Conservation (phyloP, 768 basidiomycete species). For the Macrolepiota dolichaula region DNA sequence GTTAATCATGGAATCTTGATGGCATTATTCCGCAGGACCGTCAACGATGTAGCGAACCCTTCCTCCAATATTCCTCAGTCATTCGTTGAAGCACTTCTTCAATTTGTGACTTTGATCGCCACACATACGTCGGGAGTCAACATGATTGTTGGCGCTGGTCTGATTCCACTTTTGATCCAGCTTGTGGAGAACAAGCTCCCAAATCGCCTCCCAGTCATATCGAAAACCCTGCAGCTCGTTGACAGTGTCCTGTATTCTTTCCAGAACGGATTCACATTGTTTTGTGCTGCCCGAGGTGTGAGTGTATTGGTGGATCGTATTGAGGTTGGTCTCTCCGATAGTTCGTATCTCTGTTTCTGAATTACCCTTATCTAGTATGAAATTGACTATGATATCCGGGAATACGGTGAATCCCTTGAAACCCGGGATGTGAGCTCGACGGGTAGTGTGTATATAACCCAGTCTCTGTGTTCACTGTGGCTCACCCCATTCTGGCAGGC, state of each 20-base stretch:
- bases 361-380: slow-evolving; percentile 46
- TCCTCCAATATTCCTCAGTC: slow-evolving; percentile 67
- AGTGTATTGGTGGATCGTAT: slow-evolving; percentile 83
- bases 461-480: neutral
- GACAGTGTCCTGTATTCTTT: slow-evolving; percentile 92
- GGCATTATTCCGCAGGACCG: slow-evolving; percentile 81
- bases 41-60: slow-evolving; percentile 64
- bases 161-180: slow-evolving; percentile 87
- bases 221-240: slow-evolving; percentile 88
- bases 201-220: slow-evolving; percentile 69
- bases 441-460: slow-evolving; percentile 16
- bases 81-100: slow-evolving; percentile 80
- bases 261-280: slow-evolving; percentile 82
- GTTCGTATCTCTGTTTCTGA: neutral
- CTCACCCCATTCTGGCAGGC: slow-evolving; percentile 33
- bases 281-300: slow-evolving; percentile 81
- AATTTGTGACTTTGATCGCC: slow-evolving; percentile 84
- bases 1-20: slow-evolving; percentile 95
- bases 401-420: slow-evolving; percentile 34
- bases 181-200: slow-evolving; percentile 77
- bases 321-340: slow-evolving; percentile 50
- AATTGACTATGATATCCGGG: slow-evolving; percentile 60
- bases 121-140: slow-evolving; percentile 83
- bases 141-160: slow-evolving; percentile 93
- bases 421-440: slow-evolving; percentile 19